Base-by-base conservation (phyloP, 257 asterid species). In the Sherardia arvensis region DNA sequence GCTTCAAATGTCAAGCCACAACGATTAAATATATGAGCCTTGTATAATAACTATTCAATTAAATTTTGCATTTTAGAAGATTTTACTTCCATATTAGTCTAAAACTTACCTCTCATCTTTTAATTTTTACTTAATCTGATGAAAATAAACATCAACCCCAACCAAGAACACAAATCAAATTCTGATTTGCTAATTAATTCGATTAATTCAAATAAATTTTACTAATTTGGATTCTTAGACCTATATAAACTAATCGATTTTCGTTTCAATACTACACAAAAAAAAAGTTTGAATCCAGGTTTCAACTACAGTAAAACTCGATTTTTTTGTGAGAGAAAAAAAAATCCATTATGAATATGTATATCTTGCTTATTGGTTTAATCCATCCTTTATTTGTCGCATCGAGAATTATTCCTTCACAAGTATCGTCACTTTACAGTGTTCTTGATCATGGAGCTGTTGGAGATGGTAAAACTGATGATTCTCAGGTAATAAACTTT, bases 371-470 rank as follows among this genome's bases (percentile, higher is more conserved):
- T 43, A 15, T 49, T 5, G 54, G 34, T 3, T 18, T 61, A 6
- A 2, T 64, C 62, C 18, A 72, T 17, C 53, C 57, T 33, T 49
- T n/a, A 20, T 9, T 2, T 7, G 0, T 23, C 4, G 53, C 66
- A 1, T 23, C 47, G 14, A 38, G 47, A 38, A 38, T 15, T 11
- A 38, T 38, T 38, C 45, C 18, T 38, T 38, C 40, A 27, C 8
- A 5, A 2, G 3, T 38, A 0, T 28, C 29, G 4, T 32, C 76
- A 7, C 59, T 6, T 20, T 49, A 70, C 8, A 73, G 62, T 21
- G 85, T 83, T 53, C 27, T 73, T 34, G 62, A 71, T 66, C 67
- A 76, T 60, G 84, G 84, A 5, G 86, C 84, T 18, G 62, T 64
- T 7, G 88, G 83, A 5, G 61, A 80, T 61, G 81, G 78, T 4